phyloP scores from a whole-genome alignment of 2,329 filamentous ascomycete genomes.

The Pseudogymnoascus verrucosus region DNA sequence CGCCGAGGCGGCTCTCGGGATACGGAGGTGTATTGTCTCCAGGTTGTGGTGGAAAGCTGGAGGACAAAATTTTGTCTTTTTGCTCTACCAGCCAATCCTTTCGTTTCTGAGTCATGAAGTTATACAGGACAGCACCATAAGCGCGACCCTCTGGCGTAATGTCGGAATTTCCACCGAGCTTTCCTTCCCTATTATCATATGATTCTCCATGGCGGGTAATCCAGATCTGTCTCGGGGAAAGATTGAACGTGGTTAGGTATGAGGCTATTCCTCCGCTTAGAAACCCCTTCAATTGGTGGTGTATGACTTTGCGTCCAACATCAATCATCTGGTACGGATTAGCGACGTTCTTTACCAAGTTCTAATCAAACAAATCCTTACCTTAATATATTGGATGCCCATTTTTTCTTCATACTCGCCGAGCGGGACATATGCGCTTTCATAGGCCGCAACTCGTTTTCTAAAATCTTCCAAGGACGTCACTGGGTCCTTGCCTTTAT shows the following conservation, averaged over 20 bases:
- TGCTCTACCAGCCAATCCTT: constrained; percentile 77
- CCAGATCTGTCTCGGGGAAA: constrained; percentile 94
- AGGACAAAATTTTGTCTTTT: constrained; percentile 65
- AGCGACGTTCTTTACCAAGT: background rate
- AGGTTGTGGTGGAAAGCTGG: constrained; percentile 79
- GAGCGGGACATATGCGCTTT: constrained; percentile 86
- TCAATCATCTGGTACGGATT: constrained; percentile 67
- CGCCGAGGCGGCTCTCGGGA: constrained; percentile 62
- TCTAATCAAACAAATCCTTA: constrained; percentile 26
- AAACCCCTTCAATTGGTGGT: constrained; percentile 85
- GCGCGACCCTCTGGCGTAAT: constrained; percentile 71
- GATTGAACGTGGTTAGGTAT: constrained; percentile 93
- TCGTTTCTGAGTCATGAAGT: constrained; percentile 75
- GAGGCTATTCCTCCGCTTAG: constrained; percentile 86
- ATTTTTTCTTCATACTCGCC: constrained; percentile 86
- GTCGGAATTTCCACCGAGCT: constrained; percentile 83
- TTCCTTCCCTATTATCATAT: constrained; percentile 75
- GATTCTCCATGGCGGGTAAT: constrained; percentile 94
- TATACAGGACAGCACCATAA: constrained; percentile 72
- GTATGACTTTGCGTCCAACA: constrained; percentile 87
- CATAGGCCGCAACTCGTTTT: constrained; percentile 83
- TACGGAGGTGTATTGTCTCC: constrained; percentile 94
- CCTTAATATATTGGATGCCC: constrained; percentile 87
- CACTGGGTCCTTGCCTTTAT: constrained; percentile 83
- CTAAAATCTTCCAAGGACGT: constrained; percentile 86